A percentile compares a stretch with the other conserved stretches of the same genome.
phyloP scores from a whole-genome alignment of 306 rosid genomes.

The Prinsepia uniflora region DNA sequence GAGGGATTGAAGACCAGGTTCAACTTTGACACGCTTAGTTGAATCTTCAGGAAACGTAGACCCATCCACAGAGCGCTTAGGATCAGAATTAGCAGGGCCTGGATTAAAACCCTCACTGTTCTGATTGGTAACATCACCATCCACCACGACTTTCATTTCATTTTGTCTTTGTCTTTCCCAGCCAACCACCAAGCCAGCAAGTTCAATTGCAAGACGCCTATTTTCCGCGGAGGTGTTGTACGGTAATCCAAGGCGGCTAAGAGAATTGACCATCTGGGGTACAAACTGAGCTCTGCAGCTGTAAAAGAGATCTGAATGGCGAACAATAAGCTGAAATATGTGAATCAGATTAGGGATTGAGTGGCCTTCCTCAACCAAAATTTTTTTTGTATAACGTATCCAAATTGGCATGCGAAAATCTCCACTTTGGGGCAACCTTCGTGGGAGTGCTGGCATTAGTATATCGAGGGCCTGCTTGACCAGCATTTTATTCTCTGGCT shows the following conservation, averaged over 20 bases:
- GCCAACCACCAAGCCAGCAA: slow-evolving; percentile 98
- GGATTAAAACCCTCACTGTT: slow-evolving; percentile 64
- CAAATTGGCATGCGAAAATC: slow-evolving; percentile 98
- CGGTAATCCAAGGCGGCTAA: slow-evolving; percentile 97
- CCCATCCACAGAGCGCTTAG: slow-evolving; percentile 79
- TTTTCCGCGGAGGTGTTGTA: slow-evolving; percentile 89
- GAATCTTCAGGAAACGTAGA: slow-evolving; percentile 82
- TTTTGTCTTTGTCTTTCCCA: slow-evolving; percentile 97
- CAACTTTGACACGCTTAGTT: slow-evolving; percentile 89
- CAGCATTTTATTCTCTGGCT: slow-evolving; percentile 97
- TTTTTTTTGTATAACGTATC: slow-evolving; percentile 93
- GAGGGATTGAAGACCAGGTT: slow-evolving; percentile 87
- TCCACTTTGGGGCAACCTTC: slow-evolving; percentile 78
- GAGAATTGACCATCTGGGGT: slow-evolving; percentile 99
- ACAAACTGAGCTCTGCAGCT: slow-evolving; percentile 99
- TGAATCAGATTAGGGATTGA: slow-evolving; percentile 97
- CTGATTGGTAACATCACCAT: slow-evolving; percentile 63
- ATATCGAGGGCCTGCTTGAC: slow-evolving; percentile 99
- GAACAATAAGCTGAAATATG: slow-evolving; percentile 96
- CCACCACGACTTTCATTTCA: slow-evolving; percentile 78
- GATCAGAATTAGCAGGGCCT: slow-evolving; percentile 52
- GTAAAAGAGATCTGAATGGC: slow-evolving; percentile 98
- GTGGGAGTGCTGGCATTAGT: slow-evolving; percentile 98
- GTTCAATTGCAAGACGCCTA: slow-evolving; percentile 98
- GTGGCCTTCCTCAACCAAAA: slow-evolving; percentile 98